Base-by-base conservation (phyloP, 371 early-diverging fungal genomes). In the Actinomortierella ambigua region DNA sequence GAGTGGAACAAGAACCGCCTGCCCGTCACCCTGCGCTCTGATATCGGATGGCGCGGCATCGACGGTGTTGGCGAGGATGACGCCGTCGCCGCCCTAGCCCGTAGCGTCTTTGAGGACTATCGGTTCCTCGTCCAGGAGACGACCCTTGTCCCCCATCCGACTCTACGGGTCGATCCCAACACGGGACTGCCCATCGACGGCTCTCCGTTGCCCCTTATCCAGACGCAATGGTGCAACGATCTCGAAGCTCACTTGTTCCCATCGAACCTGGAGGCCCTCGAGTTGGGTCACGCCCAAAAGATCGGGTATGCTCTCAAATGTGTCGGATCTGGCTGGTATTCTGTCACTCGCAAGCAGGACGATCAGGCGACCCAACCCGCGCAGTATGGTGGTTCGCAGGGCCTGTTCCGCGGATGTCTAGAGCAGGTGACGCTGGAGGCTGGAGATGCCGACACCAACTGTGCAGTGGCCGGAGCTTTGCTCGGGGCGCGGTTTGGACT, bases 371-470 rank as follows among this genome's bases (percentile, higher is more conserved):
- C 63, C 0, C 20, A 39, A 9, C 59, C 63, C 40, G 73, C 65
- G 29, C 11, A 17, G 1, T 73, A 73, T 39, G 54, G 63, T 17
- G 75, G 75, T 0, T 42, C 67, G 15, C 41, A 56, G 29, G 76
- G 73, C 7, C 47, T 65, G 43, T 69, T 69, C 34, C 53, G 65
- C 20, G 63, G 65, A 2, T 49, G 60, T 20, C 42, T 62, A 41
- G 64, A 68, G 28, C 68, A 85, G 56, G 46, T 90, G 23, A 75
- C 81, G 2, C 65, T 88, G 75, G 85, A 90, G 65, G 88, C 80
- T 3, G 89, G 89, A 0, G 88, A 85, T 59, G 87, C 88, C 3
- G 89, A 88, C 58, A 87, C 87, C 17, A 88, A 88, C 62, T 84
- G 80, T 7, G 76, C 87, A 8, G 84, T 87, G 13, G 82, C 85